Evolutionary conservation across 805 yeast species (phyloP), one percentile per base, ranked within the genome.

Genomic region (Candida sithepensis): DNA sequence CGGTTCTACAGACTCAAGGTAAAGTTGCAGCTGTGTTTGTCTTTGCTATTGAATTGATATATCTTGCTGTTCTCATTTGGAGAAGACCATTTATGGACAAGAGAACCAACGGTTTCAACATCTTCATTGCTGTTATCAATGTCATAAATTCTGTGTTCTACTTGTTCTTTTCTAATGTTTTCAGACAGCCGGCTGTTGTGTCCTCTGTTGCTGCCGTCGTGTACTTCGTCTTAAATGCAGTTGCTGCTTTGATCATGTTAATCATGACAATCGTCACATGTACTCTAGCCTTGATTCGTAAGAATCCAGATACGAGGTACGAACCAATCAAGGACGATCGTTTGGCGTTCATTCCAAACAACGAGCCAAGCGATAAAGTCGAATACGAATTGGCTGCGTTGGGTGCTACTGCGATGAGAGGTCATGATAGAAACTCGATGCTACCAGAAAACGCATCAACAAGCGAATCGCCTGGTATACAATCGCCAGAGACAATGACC

Each of bases 281-380:
- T 71, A 72, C 83, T 5, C 72, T 89, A 67, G 96, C 97, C 0
- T 67, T 94, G 58, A 56, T 91, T 28, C 84, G 86, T 66, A 89
- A 86, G 74, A 90, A 94, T 66, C 98, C 99, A 45, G 99, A 94
- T 68, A 81, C 92, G 9, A 79, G 96, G 58, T 94, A 94, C 71
- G 92, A 89, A 70, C 98, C 97, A 52, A 86, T 92, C 85, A 86
- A 85, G 58, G 99, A 94, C 67, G 99, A 94, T 64, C 81, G 99
- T 64, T 94, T 87, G 44, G 87, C 97, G n/a, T 94, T 94, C 66
- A 87, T 94, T 62, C 91, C 91, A 52, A 76, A 53, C 41, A 57
- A 41, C n/a, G 55, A 57, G n/a, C 66, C 66, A 30, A 67, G 65
- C 39, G 61, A 65, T 54, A 64, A 65, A 42, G 75, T 69, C 24